Evolutionary conservation across 768 basidiomycete genomes (phyloP).

Genomic region (Dictyophora rubrovolvata): DNA sequence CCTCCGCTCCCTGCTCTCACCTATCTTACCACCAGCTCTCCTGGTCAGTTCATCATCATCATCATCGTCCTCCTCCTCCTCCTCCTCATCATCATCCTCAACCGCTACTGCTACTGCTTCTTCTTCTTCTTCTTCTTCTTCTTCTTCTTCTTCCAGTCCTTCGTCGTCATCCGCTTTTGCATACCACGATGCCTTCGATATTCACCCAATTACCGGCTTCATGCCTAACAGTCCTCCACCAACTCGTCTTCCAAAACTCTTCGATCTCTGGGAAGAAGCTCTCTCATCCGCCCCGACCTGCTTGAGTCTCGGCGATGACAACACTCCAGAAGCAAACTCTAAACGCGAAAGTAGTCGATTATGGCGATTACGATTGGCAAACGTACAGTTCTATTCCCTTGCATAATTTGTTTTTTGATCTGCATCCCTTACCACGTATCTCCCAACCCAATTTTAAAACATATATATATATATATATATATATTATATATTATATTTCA

Average conservation of each 20-base stretch:
- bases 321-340: conserved; percentile 33
- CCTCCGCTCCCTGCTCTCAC: not conserved
- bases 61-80: too few relatives aligned
- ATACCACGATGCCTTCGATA: conserved; percentile 33
- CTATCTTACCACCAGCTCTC: not conserved
- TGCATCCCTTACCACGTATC: too few relatives aligned
- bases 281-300: conserved; percentile 42
- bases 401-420: not conserved
- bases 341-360: conserved; percentile 46
- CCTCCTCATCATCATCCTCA: not conserved
- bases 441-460: not conserved
- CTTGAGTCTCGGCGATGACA: conserved; percentile 50
- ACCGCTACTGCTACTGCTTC: not conserved
- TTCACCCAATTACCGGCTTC: conserved; percentile 67
- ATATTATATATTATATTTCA: conserved; percentile 22
- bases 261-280: conserved; percentile 62
- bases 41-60: not conserved
- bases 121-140: not conserved
- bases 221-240: conserved; percentile 59
- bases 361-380: conserved; percentile 58
- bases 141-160: not conserved
- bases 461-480: not conserved
- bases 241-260: conserved; percentile 42
- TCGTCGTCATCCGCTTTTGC: not conserved
- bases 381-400: conserved; percentile 34